Evolutionary conservation across 805 yeast species (phyloP), one percentile per base, ranked within the genome.

Genomic region (Pichia exigua): DNA sequence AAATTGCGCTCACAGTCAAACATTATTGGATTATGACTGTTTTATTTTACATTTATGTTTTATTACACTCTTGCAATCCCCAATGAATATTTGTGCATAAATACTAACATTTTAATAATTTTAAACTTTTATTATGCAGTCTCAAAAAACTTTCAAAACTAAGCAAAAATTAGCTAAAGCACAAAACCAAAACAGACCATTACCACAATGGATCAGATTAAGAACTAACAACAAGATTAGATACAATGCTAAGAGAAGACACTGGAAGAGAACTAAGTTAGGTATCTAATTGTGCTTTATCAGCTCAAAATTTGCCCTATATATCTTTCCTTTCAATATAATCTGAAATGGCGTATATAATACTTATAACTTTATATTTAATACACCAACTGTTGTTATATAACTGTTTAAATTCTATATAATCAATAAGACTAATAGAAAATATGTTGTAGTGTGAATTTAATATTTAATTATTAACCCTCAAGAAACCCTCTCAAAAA

Each of bases 211-310:
- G 97, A 80, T 92, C 87, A 89, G 98, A 82, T 83, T 91, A 78
- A 92, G 90, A 87, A 89, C 98, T 75, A 84, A 79, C 78, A 92
- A 89, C 95, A 91, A 83, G 71, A 86, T 94, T 82, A 89, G 95
- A 84, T 89, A 89, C 87, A 92, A 92, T 81, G 95, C 96, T 74
- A 94, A 94, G 90, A 90, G 98, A 88, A 87, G 98, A 85, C 96
- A 94, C 94, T 92, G 99, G 99, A 92, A 97, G 87, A 88, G 98
- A 87, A 92, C 97, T 72, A 92, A 92, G 95, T 83, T 92, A 79
- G 82, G 83, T 84, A 76, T 92, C 83, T 92, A 91, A 87, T 73
- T 70, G 47, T 42, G 42, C 35, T 30, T 38, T 40, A 35, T 35
- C 39, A 35, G 20, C 18, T 8, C 39, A 35, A 7, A n/a, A 17